Conservation (phyloP, 1,284 basidiomycete species). For the Cutaneotrichosporon cutaneum region DNA sequence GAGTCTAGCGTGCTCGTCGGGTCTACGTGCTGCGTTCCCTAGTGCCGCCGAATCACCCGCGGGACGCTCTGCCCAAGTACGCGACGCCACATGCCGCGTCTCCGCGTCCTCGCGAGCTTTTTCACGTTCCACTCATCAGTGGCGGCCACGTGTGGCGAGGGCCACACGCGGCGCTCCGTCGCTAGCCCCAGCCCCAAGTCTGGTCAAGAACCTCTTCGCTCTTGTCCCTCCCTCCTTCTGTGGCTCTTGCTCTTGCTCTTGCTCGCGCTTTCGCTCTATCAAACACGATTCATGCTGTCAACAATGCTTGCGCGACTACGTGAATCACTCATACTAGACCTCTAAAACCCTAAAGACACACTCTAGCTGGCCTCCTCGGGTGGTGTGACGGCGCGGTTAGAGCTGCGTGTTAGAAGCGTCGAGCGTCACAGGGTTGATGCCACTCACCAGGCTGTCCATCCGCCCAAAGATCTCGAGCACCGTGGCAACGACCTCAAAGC, state of each 20-base stretch:
- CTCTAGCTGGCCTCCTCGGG: constrained; percentile 3
- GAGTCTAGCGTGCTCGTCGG: no score
- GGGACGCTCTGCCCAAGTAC: neutral
- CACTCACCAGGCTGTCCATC: constrained; percentile 70
- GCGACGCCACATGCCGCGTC: neutral
- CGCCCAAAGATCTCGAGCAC: constrained; percentile 86
- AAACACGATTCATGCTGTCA: constrained; percentile 8
- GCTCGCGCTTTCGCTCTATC: neutral
- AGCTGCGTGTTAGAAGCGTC: constrained; percentile 1
- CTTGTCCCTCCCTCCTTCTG: no score
- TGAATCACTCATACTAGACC: constrained; percentile 6
- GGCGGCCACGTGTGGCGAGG: no score
- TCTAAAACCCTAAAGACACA: constrained; percentile 8
- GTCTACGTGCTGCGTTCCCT: no score
- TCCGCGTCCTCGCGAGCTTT: neutral
- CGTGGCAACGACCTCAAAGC: constrained; percentile 83
- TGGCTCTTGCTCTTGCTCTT: neutral
- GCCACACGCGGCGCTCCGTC: no score
- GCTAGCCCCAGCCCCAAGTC: no score
- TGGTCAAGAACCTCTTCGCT: no score
- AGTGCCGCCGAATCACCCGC: neutral
- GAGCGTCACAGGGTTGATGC: neutral
- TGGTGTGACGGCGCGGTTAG: neutral
- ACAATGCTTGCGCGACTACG: constrained; percentile 3
- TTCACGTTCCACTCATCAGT: no score